Base-by-base conservation (phyloP, 352 stramenopile species). In the Phytophthora fragariae region DNA sequence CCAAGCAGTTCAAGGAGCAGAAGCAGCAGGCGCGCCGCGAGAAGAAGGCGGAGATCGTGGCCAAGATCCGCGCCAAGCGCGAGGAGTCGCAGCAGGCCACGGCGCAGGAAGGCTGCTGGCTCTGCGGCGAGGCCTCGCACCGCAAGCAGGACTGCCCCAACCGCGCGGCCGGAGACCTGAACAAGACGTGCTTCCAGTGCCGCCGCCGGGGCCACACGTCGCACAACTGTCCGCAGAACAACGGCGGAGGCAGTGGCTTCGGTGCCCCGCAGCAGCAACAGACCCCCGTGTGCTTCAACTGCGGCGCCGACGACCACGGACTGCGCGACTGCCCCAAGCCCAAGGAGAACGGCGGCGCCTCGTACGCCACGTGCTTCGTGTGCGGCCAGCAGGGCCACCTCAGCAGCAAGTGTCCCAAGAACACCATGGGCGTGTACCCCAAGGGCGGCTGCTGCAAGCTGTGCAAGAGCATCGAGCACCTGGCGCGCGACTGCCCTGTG, bases 381-480 rank as follows among this genome's bases (percentile, higher is more conserved):
- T 98, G 92, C 76, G 80, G 89, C 59, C 81, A 93, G 65, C 91
- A 86, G 31, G 92, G 92, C 47, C 92, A 98, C 71, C 73, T 98
- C 68, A 96, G 90, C 72, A 85, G 83, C 62, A 88, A 92, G 74
- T 98, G 92, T 62, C 87, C 90, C 46, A 73, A 97, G 76, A 97
- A 93, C 55, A 92, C 80, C 57, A 95, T 91, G 47, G 91, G 91
- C 62, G 91, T 97, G 55, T 97, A 97, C 77, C 91, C 91, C 50
- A 95, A 92, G 61, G 92, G 92, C 62, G 92, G 92, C 44, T 94
- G 89, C 77, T 98, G 92, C 68, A 97, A 97, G 72, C 67, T 98
- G 29, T 96, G 89, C 74, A 88, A 91, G 75, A 94, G 86, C 68
- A 77, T 93, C 47, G 73, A 86, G 50, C 92, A 98, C 78, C 72